Evolutionary conservation across 2,329 filamentous ascomycete species (phyloP).

Genomic region (Ceratocystis lukuohia): DNA sequence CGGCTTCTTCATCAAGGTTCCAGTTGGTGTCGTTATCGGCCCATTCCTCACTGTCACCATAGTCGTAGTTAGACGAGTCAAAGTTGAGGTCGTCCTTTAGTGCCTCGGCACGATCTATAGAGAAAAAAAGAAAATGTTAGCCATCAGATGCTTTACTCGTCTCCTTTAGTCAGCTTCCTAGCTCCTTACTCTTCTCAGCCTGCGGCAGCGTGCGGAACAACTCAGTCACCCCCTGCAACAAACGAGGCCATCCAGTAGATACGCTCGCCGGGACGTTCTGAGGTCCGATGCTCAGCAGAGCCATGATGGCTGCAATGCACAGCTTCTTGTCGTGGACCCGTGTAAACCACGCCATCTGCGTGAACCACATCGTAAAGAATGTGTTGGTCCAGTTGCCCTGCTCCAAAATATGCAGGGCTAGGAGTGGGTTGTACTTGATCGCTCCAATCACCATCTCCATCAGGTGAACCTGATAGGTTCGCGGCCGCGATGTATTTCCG

Average conservation of each 20-base stretch:
- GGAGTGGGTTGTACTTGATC: conserved; percentile 88
- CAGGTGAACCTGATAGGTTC: conserved; percentile 86
- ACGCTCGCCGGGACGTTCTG: conserved; percentile 84
- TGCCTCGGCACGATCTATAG: conserved; percentile 70
- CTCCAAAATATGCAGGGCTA: conserved; percentile 81
- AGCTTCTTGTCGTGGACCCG: conserved; percentile 98
- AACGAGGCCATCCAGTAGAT: conserved; percentile 83
- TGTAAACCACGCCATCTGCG: conserved; percentile 83
- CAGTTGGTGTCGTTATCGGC: conserved; percentile 72
- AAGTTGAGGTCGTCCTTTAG: conserved; percentile 75
- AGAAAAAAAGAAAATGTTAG: neutral
- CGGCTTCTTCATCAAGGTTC: conserved; percentile 59
- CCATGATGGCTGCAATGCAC: conserved; percentile 83
- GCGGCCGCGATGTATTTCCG: conserved; percentile 58
- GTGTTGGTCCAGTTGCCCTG: conserved; percentile 90
- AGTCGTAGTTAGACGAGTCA: conserved; percentile 45
- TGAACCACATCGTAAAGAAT: conserved; percentile 98
- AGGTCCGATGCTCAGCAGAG: conserved; percentile 64
- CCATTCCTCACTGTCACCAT: conserved; percentile 66
- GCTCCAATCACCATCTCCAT: conserved; percentile 99
- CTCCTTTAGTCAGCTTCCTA: too few relatives aligned
- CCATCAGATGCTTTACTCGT: too few relatives aligned
- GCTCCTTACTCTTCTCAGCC: conserved; percentile 62
- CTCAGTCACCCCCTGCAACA: conserved; percentile 75
- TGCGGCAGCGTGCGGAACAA: conserved; percentile 84